phyloP scores from a whole-genome alignment of 2,329 filamentous ascomycete genomes.

The Pseudogymnoascus sp. region DNA sequence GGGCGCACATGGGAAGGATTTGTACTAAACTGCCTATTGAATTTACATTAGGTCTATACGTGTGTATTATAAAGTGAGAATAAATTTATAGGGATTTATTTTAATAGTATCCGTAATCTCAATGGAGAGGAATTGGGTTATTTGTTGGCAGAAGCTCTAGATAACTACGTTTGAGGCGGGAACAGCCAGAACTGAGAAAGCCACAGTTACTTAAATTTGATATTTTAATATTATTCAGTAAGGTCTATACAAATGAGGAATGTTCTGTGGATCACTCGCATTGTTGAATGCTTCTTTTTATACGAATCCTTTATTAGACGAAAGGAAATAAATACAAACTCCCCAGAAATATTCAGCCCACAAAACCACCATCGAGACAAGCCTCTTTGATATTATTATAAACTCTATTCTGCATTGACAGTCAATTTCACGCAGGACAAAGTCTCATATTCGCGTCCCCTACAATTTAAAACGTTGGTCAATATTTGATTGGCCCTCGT shows the following conservation, averaged over 20 bases:
- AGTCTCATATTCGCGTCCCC: neutral
- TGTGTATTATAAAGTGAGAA: neutral
- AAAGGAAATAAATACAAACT: neutral
- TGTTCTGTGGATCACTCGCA: neutral
- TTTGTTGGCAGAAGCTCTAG: neutral
- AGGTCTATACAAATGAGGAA: neutral
- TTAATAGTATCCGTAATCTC: neutral
- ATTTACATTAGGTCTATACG: neutral
- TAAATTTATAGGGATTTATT: neutral
- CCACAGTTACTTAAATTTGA: neutral
- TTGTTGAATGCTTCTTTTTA: neutral
- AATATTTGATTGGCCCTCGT: slow-evolving; percentile 5
- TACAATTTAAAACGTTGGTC: neutral
- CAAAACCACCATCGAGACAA: neutral
- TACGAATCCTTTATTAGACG: neutral
- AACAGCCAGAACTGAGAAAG: neutral
- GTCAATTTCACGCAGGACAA: neutral
- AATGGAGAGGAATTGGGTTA: neutral
- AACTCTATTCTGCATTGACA: neutral
- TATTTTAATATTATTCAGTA: neutral
- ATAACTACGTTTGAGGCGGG: neutral
- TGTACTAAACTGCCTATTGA: neutral
- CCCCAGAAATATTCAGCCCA: neutral
- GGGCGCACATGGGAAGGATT: neutral
- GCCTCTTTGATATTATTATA: neutral